Evolutionary conservation across 768 basidiomycete genomes (phyloP).

Genomic region (Plicaturopsis crispa): DNA sequence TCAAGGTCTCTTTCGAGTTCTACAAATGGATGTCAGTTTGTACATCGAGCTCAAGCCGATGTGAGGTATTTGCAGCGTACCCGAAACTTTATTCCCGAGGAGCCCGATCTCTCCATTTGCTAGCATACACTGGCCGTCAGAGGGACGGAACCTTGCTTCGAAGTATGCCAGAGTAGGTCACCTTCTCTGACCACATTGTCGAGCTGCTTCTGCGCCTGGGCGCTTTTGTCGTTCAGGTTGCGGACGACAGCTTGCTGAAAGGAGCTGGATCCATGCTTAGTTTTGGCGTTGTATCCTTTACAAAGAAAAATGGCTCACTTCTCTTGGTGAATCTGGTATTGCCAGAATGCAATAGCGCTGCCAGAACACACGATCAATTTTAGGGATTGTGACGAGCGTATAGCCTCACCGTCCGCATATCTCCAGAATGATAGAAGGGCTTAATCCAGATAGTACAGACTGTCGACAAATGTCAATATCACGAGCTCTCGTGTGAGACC

Average conservation of each 20-base stretch:
- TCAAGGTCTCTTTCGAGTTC: conserved; percentile 79
- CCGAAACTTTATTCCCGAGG: conserved; percentile 59
- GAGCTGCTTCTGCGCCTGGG: conserved; percentile 76
- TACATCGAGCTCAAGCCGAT: too few species aligned
- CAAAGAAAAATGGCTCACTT: conserved; percentile 38
- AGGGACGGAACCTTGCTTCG: neutral
- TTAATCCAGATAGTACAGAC: conserved; percentile 81
- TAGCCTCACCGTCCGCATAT: conserved; percentile 70
- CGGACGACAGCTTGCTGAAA: conserved; percentile 82
- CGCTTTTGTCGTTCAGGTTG: conserved; percentile 75
- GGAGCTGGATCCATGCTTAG: too few species aligned
- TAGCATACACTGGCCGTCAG: conserved; percentile 16
- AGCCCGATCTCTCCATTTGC: conserved; percentile 74
- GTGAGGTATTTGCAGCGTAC: conserved; percentile 25
- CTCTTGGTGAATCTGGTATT: conserved; percentile 86
- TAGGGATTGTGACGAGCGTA: conserved; percentile 55
- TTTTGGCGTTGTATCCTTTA: too few species aligned
- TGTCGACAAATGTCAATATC: conserved; percentile 20
- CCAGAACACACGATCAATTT: conserved; percentile 2
- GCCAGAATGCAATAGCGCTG: conserved; percentile 86
- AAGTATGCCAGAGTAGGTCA: too few species aligned
- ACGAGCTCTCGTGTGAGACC: too few species aligned
- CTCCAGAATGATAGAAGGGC: conserved; percentile 68
- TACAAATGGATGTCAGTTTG: too few species aligned
- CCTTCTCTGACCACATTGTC: conserved; percentile 85